Conservation (phyloP, 2,329 filamentous ascomycete species). For the Iodosphaeria phyllophila region DNA sequence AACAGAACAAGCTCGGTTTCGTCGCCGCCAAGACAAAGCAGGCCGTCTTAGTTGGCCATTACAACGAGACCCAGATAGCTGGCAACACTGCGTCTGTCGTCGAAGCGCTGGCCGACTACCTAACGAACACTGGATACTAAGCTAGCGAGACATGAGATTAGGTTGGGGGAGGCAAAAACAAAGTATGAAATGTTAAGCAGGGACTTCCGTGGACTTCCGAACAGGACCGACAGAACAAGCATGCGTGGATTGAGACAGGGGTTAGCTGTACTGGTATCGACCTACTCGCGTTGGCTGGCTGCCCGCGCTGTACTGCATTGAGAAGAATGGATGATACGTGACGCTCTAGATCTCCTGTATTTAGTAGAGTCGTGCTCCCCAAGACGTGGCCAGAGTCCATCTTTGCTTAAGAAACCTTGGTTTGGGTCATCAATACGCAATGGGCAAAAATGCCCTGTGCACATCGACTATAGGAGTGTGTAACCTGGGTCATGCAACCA, state of each 20-base stretch:
- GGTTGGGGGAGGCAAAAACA: conserved; percentile 1
- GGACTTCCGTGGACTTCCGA: neutral
- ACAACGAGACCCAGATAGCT: conserved; percentile 55
- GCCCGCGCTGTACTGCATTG: too few relatives aligned
- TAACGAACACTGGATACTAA: conserved; percentile 64
- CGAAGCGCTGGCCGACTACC: conserved; percentile 73
- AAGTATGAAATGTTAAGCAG: neutral
- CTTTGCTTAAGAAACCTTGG: too few relatives aligned
- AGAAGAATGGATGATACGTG: too few relatives aligned
- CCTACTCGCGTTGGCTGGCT: too few relatives aligned
- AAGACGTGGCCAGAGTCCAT: too few relatives aligned
- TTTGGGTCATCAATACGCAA: too few relatives aligned
- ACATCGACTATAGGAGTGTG: too few relatives aligned
- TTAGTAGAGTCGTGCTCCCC: too few relatives aligned
- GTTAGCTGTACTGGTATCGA: too few relatives aligned
- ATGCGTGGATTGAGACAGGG: conserved; percentile 1
- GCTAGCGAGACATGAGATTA: conserved; percentile 4
- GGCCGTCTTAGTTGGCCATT: conserved; percentile 76
- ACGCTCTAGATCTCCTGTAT: too few relatives aligned
- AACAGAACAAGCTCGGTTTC: conserved; percentile 57
- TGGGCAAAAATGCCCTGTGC: too few relatives aligned
- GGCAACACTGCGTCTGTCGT: conserved; percentile 63
- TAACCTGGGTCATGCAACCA: too few relatives aligned
- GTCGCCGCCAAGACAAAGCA: conserved; percentile 73
- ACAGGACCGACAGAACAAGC: neutral